These are phyloP conservation scores for Camelina sativa DNA, from an alignment of 345 rosid genomes.

Conservation along the genomic window DNA sequence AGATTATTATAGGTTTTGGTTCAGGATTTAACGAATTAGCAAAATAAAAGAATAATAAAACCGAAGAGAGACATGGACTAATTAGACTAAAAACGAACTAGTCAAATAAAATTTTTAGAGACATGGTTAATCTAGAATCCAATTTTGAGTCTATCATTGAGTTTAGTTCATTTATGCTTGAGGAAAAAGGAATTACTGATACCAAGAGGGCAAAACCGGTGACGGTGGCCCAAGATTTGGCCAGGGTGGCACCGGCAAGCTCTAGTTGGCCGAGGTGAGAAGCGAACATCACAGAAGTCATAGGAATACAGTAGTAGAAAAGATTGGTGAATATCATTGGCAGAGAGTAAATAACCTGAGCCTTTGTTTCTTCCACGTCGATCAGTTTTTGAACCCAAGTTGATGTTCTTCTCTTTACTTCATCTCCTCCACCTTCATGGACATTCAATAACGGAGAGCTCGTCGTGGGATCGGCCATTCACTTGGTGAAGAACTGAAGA, in stretches of 20 bases:
- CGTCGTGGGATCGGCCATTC: constrained; percentile 9
- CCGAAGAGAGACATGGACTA: no score
- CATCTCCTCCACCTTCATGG: constrained; percentile 10
- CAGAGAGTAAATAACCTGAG: constrained; percentile 57
- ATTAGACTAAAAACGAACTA: no score
- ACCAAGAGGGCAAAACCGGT: constrained; percentile 83
- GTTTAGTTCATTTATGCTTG: no score
- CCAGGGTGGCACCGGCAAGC: constrained; percentile 87
- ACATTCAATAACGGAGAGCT: constrained; percentile 38
- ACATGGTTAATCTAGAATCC: no score
- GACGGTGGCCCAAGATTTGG: constrained; percentile 81
- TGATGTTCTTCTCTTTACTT: constrained; percentile 16
- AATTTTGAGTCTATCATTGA: no score
- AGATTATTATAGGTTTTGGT: no score
- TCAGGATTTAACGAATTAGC: no score
- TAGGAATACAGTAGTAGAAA: constrained; percentile 56
- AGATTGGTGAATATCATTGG: constrained; percentile 72
- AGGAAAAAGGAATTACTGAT: not conserved
- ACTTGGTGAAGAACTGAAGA: no score
- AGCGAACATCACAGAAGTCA: constrained; percentile 81
- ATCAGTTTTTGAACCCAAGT: constrained; percentile 49
- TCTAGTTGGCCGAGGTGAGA: constrained; percentile 72
- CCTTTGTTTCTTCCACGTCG: constrained; percentile 62
- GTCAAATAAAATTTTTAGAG: no score
- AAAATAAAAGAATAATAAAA: no score